These are phyloP conservation scores for Diutina pseudorugosa DNA, from an alignment of 1,139 yeast genomes.

Conservation along the genomic window DNA sequence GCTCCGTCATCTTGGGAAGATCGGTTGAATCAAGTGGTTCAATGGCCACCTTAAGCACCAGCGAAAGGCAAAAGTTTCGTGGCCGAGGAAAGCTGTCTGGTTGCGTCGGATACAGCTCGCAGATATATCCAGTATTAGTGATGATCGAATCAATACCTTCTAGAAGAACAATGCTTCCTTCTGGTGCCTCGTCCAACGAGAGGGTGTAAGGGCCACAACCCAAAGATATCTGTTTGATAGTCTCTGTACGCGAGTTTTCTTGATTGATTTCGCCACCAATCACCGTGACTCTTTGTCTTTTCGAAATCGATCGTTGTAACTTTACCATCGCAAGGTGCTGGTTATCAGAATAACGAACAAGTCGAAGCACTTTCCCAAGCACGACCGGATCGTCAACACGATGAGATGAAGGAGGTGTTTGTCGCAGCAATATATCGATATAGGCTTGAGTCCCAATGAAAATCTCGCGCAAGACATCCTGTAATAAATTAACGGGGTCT, in stretches of 20 bases:
- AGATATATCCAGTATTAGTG: slow-evolving; percentile 40
- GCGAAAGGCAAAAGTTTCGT: slow-evolving; percentile 32
- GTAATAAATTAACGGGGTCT: slow-evolving; percentile 50
- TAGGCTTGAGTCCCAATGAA: slow-evolving; percentile 25
- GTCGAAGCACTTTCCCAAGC: not conserved
- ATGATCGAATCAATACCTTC: slow-evolving; percentile 48
- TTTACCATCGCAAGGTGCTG: not conserved
- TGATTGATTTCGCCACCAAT: not conserved
- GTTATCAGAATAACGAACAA: not conserved
- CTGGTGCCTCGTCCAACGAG: slow-evolving; percentile 39
- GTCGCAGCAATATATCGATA: not conserved
- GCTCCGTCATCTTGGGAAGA: slow-evolving; percentile 57
- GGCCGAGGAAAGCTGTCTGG: not conserved
- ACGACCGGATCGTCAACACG: not conserved
- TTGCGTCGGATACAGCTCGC: not conserved
- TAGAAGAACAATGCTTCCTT: slow-evolving; percentile 58
- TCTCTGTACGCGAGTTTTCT: slow-evolving; percentile 13
- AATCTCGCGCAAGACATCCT: slow-evolving; percentile 38
- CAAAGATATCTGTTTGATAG: slow-evolving; percentile 38
- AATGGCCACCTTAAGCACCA: slow-evolving; percentile 71
- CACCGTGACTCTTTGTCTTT: not conserved
- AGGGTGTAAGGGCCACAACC: slow-evolving; percentile 65
- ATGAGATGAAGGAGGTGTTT: not conserved
- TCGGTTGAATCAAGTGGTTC: slow-evolving; percentile 78
- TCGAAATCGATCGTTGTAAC: not conserved